Evolutionary conservation across 805 yeast species (phyloP), one percentile per base, ranked within the genome.

Genomic region (Dipodascopsis tothii): DNA sequence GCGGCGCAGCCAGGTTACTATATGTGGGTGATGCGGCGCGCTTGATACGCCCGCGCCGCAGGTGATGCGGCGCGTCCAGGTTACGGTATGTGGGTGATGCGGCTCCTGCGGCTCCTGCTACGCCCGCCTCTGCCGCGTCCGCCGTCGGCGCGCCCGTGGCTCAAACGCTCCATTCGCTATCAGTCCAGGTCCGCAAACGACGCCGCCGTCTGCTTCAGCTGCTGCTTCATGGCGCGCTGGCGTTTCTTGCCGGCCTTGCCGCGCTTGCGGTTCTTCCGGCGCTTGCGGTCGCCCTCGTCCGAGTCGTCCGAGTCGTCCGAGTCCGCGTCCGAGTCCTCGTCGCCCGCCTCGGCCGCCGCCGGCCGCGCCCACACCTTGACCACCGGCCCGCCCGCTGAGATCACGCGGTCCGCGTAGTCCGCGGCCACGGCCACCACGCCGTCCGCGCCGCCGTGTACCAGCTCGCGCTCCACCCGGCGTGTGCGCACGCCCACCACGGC

Each of bases 341-440:
- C 47, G 33, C 34, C 52, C 9, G 34, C 47, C 21, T 45, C 48
- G 16, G 36, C 48, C 43, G 30, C 35, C 35, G n/a, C 33, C 19
- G 30, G 43, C 4, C 41, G 43, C 5, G 73, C 68, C 97, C 97
- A 90, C 4, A 90, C 68, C 55, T 80, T 81, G 45, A 90, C 66
- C 21, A 72, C 70, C 37, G 84, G 90, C 87, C 88, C 81, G 18
- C 95, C 92, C 4, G 82, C 86, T 60, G 84, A 78, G 2, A 84
- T 76, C 42, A 87, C 66, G 47, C 95, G 73, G 58, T 86, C 92
- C 44, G 81, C 82, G 52, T 60, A 77, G 61, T 90, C 98, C 42
- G 85, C 68, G 58, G 87, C 96, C 50, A 90, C 66, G 35, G 73
- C 70, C 0, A 75, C 72, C 1, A 86, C 90, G 51, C 85, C 96